These are phyloP conservation scores for Candida vaughaniae DNA, from an alignment of 805 yeast species.

Conservation along the genomic window DNA sequence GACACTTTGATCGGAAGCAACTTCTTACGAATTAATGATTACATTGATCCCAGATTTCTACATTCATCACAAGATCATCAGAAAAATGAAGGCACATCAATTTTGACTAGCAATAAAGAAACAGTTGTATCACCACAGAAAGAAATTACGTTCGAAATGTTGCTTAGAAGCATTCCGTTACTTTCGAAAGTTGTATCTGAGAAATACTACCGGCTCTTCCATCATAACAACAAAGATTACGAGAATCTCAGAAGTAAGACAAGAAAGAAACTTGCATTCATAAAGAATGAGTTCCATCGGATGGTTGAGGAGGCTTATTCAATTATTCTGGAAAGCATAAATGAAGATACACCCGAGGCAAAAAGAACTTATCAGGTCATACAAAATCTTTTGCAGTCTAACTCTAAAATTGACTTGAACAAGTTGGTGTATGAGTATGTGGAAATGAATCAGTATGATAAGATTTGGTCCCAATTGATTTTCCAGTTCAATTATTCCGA, in stretches of 20 bases:
- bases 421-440: conserved; percentile 65
- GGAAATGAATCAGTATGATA: conserved; percentile 65
- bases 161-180: conserved; percentile 38
- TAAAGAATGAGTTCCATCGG: conserved; percentile 29
- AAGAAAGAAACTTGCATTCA: conserved; percentile 23
- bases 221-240: conserved; percentile 38
- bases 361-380: conserved; percentile 33
- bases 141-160: conserved; percentile 31
- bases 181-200: conserved; percentile 40
- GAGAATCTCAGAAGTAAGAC: conserved; percentile 30
- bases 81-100: neutral
- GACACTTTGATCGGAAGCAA: conserved; percentile 50
- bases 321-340: conserved; percentile 40
- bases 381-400: conserved; percentile 25
- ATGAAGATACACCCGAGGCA: conserved; percentile 30
- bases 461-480: conserved; percentile 55
- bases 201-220: conserved; percentile 37
- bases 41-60: conserved; percentile 9
- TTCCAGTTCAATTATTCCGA: conserved; percentile 31
- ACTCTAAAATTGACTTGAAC: conserved; percentile 47
- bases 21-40: conserved; percentile 7
- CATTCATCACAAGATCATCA: neutral
- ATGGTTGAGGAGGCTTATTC: conserved; percentile 34
- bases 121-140: conserved; percentile 1
- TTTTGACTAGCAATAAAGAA: neutral